Conservation (phyloP, 495 filamentous ascomycete species). For the Cairneyella variabilis region DNA sequence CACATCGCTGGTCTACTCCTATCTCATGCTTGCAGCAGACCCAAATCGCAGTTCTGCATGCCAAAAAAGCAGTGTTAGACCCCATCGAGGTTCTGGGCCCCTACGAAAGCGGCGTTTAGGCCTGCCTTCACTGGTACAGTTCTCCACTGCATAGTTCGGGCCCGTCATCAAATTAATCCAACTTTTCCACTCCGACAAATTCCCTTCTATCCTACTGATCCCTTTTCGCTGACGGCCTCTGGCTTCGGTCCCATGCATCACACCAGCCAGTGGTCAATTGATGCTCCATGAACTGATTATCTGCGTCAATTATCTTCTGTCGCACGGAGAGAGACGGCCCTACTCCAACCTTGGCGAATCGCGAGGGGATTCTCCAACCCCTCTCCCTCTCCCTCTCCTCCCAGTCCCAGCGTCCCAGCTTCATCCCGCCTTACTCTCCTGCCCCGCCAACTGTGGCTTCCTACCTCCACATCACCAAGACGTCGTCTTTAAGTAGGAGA, state of each 20-base stretch:
- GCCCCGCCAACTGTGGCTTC: slow-evolving; percentile 25
- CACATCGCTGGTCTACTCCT: background rate
- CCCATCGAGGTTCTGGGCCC: too few relatives aligned
- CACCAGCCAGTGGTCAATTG: slow-evolving; percentile 8
- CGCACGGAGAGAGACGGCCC: slow-evolving; percentile 6
- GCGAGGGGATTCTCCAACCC: slow-evolving; percentile 1
- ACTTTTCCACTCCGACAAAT: background rate
- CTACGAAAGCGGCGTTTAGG: too few relatives aligned
- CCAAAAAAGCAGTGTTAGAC: too few relatives aligned
- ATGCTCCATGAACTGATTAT: background rate
- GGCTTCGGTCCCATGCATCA: slow-evolving; percentile 3
- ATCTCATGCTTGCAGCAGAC: background rate
- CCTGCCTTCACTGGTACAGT: too few relatives aligned
- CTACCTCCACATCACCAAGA: slow-evolving; percentile 14
- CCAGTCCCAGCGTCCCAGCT: background rate
- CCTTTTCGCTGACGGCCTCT: too few relatives aligned
- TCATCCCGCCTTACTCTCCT: background rate
- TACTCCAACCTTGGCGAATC: slow-evolving; percentile 11
- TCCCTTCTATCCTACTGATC: background rate
- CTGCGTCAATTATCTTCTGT: background rate
- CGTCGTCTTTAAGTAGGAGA: slow-evolving; percentile 26
- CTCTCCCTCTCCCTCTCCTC: background rate
- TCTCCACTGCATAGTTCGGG: too few relatives aligned
- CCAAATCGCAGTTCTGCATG: background rate
- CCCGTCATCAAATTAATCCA: too few relatives aligned